A percentile compares a stretch with the other conserved stretches of the same genome.
These are phyloP conservation scores for Ophiostoma australiae DNA, from an alignment of 2,329 filamentous ascomycete species.

Conservation along the genomic window DNA sequence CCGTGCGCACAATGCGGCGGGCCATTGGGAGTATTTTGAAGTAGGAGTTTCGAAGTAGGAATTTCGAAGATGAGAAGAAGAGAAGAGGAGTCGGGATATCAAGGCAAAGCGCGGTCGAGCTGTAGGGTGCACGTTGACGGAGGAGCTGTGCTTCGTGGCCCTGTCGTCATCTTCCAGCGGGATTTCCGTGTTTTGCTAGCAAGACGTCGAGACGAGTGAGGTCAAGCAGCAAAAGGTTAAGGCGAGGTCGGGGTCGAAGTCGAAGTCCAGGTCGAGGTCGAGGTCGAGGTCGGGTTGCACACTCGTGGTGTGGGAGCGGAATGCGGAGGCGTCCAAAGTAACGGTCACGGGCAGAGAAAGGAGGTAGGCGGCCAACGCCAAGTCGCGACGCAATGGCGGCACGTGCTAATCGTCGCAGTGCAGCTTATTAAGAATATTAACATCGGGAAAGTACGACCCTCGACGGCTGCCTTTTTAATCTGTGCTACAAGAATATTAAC, in stretches of 20 bases:
- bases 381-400: neutral
- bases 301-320: neutral
- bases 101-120: constrained; percentile 3
- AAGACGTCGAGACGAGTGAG: neutral
- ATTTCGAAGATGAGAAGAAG: neutral
- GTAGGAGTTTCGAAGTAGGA: too few species aligned
- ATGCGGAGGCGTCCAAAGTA: neutral
- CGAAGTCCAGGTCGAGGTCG: too few species aligned
- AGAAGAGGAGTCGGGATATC: neutral
- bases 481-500: too few species aligned
- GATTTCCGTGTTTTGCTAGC: neutral
- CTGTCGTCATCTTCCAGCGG: constrained; percentile 23
- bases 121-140: neutral
- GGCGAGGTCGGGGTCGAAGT: too few species aligned
- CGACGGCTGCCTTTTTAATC: neutral
- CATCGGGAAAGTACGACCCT: neutral
- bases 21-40: constrained; percentile 29
- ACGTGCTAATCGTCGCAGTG: neutral
- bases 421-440: neutral
- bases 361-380: neutral
- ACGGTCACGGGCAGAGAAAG: neutral
- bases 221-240: too few species aligned
- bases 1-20: constrained; percentile 52
- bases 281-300: neutral
- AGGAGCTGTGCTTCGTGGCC: constrained; percentile 9